A percentile compares a stretch with the other conserved stretches of the same genome.
Evolutionary conservation across 75 land plant genomes (phyloP).

Genomic region (Azolla pinnata): DNA sequence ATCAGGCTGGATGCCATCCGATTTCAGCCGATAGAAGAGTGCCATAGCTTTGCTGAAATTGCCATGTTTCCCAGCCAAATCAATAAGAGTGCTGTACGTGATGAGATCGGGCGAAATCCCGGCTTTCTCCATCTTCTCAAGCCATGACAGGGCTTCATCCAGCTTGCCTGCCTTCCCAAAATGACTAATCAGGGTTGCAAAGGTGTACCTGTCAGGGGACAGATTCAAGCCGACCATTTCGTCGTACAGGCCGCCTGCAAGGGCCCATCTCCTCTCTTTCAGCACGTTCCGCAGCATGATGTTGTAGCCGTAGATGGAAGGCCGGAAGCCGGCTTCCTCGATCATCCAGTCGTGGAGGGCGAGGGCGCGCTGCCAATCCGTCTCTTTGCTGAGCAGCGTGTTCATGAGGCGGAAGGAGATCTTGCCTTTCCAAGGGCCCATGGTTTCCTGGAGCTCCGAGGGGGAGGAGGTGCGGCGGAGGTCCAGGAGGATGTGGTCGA

Average conservation of each 20-base stretch:
- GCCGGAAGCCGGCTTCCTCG: constrained; percentile 49
- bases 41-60: constrained; percentile 77
- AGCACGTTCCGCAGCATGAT: constrained; percentile 66
- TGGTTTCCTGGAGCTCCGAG: constrained; percentile 40
- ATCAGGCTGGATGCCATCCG: constrained; percentile 55
- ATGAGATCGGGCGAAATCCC: constrained; percentile 64
- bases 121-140: constrained; percentile 71
- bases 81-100: constrained; percentile 75
- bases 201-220: constrained; percentile 74
- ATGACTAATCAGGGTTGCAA: constrained; percentile 69
- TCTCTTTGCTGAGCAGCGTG: constrained; percentile 53
- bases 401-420: constrained; percentile 79
- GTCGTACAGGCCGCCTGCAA: constrained; percentile 72
- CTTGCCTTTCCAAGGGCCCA: constrained; percentile 41
- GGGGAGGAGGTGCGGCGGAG: constrained; percentile 28
- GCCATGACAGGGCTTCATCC: constrained; percentile 62
- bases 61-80: constrained; percentile 53
- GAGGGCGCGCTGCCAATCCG: constrained; percentile 72
- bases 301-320: constrained; percentile 78
- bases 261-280: constrained; percentile 50
- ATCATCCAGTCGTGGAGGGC: constrained; percentile 99
- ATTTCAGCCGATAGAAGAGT: constrained; percentile 58
- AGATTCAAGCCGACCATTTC: constrained; percentile 64
- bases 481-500: constrained; percentile 38
- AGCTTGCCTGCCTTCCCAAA: constrained; percentile 66